Conservation (phyloP, 345 rosid genomes). For the Diplotaxis tenuifolia region DNA sequence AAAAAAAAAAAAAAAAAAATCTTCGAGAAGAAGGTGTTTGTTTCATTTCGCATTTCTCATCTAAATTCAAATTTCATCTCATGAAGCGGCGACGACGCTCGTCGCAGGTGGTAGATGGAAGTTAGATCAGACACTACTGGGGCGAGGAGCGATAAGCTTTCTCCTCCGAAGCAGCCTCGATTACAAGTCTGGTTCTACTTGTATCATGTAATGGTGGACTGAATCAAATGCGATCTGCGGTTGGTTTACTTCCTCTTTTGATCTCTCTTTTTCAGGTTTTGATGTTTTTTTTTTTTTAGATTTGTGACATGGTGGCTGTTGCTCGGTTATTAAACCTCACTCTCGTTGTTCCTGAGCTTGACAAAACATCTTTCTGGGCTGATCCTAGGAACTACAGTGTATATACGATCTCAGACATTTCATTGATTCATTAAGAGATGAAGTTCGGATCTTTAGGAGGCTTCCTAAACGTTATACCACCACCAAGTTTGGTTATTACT, state of each 20-base stretch:
- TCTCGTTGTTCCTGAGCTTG: slow-evolving; percentile 92
- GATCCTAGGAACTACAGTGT: no score
- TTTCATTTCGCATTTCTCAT: neutral
- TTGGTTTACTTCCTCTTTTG: neutral
- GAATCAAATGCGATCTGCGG: neutral
- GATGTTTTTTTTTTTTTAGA: slow-evolving; percentile 42
- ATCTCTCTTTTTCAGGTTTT: neutral
- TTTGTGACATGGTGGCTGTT: slow-evolving; percentile 88
- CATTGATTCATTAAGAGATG: slow-evolving; percentile 90
- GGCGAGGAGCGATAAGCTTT: slow-evolving; percentile 60
- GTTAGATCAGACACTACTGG: slow-evolving; percentile 67
- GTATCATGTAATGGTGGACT: neutral
- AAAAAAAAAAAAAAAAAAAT: no score
- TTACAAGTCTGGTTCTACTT: slow-evolving; percentile 66
- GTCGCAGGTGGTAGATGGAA: slow-evolving; percentile 58
- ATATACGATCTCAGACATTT: no score
- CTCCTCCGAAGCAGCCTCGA: slow-evolving; percentile 57
- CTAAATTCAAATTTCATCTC: no score
- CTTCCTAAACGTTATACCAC: slow-evolving; percentile 66
- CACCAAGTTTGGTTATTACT: slow-evolving; percentile 72
- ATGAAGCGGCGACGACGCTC: slow-evolving; percentile 69
- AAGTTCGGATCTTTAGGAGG: slow-evolving; percentile 75
- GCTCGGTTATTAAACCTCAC: slow-evolving; percentile 91
- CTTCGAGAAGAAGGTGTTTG: no score
- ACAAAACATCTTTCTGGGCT: slow-evolving; percentile 96